phyloP scores from a whole-genome alignment of 305 asterid genomes.

The Solanum aculeatissimum region DNA sequence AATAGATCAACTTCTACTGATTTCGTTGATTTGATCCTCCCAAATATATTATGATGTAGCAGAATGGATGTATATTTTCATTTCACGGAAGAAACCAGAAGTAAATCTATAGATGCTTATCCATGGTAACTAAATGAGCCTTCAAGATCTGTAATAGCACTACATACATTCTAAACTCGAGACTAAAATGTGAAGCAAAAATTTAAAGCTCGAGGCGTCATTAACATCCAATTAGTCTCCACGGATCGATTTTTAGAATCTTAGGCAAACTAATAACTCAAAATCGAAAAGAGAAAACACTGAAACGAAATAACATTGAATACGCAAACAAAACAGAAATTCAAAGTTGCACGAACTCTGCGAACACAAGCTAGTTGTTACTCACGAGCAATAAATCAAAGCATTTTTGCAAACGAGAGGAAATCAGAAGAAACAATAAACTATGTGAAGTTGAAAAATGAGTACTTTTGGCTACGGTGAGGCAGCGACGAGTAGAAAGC shows the following conservation, averaged over 20 bases:
- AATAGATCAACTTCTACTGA: not conserved
- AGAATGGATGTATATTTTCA: not conserved
- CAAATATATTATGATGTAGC: not conserved
- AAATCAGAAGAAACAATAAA: not conserved
- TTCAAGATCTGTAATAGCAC: not conserved
- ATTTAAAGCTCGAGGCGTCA: not conserved
- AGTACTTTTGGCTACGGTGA: constrained; percentile 41
- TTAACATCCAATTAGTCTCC: not conserved
- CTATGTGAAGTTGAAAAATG: not conserved
- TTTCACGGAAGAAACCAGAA: not conserved
- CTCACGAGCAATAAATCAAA: not conserved
- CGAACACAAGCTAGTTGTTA: not conserved
- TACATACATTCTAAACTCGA: not conserved
- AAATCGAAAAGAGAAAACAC: not conserved
- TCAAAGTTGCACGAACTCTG: not conserved
- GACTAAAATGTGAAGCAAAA: not conserved
- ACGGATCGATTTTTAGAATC: not conserved
- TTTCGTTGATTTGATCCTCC: not conserved
- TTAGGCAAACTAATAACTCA: not conserved
- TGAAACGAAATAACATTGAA: not conserved
- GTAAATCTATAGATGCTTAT: not conserved
- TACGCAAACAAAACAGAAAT: not conserved
- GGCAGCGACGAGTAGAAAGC: constrained; percentile 16
- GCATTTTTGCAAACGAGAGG: not conserved
- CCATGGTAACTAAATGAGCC: not conserved